Conservation (phyloP, 2,329 filamentous ascomycete species). For the Epichloe coenophiala region DNA sequence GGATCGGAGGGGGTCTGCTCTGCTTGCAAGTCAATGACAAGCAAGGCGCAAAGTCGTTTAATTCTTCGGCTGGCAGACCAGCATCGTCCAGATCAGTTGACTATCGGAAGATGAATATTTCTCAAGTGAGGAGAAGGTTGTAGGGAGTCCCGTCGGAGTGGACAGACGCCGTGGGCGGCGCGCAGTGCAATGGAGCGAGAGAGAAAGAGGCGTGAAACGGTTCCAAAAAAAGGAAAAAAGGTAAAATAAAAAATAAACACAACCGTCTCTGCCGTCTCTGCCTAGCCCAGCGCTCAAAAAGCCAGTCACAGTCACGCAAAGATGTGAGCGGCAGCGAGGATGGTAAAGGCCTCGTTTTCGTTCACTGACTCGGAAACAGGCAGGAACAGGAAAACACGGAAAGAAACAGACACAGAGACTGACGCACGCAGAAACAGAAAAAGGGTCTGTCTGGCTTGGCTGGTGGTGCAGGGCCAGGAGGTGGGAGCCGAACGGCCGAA, state of each 20-base stretch:
- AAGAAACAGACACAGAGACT: no score
- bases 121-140: background rate
- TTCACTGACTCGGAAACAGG: no score
- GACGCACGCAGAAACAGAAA: no score
- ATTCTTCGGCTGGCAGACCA: background rate
- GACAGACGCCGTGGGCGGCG: slow-evolving; percentile 1
- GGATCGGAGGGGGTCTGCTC: background rate
- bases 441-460: no score
- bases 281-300: background rate
- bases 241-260: background rate
- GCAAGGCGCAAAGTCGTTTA: background rate
- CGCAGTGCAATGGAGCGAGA: background rate
- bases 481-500: no score
- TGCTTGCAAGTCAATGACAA: slow-evolving; percentile 1
- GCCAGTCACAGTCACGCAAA: background rate
- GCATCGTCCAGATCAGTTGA: slow-evolving; percentile 1
- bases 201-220: background rate
- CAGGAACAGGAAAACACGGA: no score
- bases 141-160: background rate
- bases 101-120: background rate
- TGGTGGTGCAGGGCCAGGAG: no score
- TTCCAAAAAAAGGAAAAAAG: background rate
- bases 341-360: background rate
- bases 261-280: background rate
- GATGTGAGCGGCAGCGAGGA: background rate